phyloP scores from a whole-genome alignment of 768 basidiomycete species.

The Mycena amicta region DNA sequence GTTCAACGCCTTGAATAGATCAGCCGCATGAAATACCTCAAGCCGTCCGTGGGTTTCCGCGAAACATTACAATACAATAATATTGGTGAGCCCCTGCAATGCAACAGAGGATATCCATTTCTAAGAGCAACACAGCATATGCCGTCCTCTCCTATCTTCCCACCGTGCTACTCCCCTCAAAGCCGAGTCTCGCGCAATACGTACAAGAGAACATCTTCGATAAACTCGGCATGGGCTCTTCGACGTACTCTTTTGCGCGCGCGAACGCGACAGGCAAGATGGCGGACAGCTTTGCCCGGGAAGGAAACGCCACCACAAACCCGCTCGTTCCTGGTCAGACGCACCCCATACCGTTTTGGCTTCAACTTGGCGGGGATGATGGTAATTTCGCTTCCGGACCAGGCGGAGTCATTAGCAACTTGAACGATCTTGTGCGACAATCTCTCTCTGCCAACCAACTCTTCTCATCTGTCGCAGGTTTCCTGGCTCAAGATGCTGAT shows the following conservation, averaged over 20 bases:
- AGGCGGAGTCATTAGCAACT: slow-evolving; percentile 32
- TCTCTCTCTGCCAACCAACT: not conserved
- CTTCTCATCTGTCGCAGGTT: slow-evolving; percentile 12
- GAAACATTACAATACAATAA: slow-evolving; percentile 22
- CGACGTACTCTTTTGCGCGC: slow-evolving; percentile 32
- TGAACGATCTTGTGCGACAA: slow-evolving; percentile 28
- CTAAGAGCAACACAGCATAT: slow-evolving; percentile 34
- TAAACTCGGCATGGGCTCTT: slow-evolving; percentile 29
- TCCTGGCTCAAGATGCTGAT: slow-evolving; percentile 31
- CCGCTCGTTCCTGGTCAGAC: slow-evolving; percentile 8
- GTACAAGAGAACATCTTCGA: slow-evolving; percentile 34
- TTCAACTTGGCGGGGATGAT: slow-evolving; percentile 24
- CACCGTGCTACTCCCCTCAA: slow-evolving; percentile 27
- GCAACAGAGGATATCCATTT: not conserved
- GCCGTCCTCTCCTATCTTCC: slow-evolving; percentile 31
- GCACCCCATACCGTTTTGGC: slow-evolving; percentile 23
- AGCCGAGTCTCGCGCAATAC: slow-evolving; percentile 31
- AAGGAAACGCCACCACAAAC: slow-evolving; percentile 18
- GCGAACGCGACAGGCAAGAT: slow-evolving; percentile 31
- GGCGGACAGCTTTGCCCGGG: slow-evolving; percentile 30
- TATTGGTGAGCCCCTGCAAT: not conserved
- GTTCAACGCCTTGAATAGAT: slow-evolving; percentile 1
- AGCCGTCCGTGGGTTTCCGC: slow-evolving; percentile 34
- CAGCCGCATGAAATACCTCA: slow-evolving; percentile 25
- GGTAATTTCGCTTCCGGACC: slow-evolving; percentile 31